Percentiles rank a stretch among this genome's conserved stretches.
phyloP scores from a whole-genome alignment of 805 yeast species.

The Wickerhamomyces rabaulensis region DNA sequence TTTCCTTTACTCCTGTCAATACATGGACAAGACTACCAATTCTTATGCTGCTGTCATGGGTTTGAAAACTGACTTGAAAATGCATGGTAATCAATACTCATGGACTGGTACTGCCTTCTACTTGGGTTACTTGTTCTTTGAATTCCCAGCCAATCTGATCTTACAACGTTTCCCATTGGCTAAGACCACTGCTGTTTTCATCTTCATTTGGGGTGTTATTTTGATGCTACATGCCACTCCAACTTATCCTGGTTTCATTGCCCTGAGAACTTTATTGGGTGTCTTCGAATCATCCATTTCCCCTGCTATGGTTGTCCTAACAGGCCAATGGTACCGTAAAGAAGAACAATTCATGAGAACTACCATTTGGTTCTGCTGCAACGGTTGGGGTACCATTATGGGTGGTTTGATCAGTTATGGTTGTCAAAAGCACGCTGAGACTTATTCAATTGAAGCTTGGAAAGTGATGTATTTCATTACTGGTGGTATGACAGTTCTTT shows the following conservation, averaged over 20 bases:
- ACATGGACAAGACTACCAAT: conserved; percentile 54
- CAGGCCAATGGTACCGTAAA: conserved; percentile 53
- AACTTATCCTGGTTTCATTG: conserved; percentile 32
- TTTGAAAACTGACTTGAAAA: conserved; percentile 36
- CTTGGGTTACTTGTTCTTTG: conserved; percentile 58
- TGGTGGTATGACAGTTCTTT: conserved; percentile 51
- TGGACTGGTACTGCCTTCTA: conserved; percentile 59
- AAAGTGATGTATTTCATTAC: conserved; percentile 51
- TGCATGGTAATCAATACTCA: conserved; percentile 40
- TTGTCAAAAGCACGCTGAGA: conserved; percentile 30
- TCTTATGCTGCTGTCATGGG: conserved; percentile 52
- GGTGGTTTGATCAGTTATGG: conserved; percentile 56
- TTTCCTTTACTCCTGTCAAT: conserved; percentile 44
- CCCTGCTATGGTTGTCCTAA: conserved; percentile 52
- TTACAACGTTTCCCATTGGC: conserved; percentile 56
- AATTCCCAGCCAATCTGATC: conserved; percentile 39
- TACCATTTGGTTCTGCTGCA: conserved; percentile 38
- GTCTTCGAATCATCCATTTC: conserved; percentile 47
- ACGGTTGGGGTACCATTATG: conserved; percentile 42
- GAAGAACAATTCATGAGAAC: conserved; percentile 40
- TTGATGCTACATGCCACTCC: conserved; percentile 49
- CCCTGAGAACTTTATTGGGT: conserved; percentile 45
- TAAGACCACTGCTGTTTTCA: conserved; percentile 41
- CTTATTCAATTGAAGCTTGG: conserved; percentile 50
- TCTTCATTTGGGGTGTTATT: conserved; percentile 58